phyloP scores from a whole-genome alignment of 2,329 filamentous ascomycete genomes.

The Trichoderma endophyticum region DNA sequence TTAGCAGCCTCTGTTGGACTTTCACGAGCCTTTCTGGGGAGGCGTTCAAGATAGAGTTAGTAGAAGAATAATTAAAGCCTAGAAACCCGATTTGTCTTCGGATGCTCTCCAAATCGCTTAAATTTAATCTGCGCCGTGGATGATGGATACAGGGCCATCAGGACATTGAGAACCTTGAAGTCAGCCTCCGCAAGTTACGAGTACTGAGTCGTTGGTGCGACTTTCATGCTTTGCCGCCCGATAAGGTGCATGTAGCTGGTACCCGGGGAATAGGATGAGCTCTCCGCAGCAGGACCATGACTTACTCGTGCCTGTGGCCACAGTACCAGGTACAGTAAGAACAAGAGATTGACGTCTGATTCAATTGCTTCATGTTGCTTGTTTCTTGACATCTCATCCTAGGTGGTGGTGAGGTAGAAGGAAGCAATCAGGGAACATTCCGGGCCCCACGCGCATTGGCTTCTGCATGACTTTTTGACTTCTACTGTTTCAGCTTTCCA shows the following conservation, averaged over 20 bases:
- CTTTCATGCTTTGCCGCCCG: neutral
- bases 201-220: neutral
- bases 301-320: neutral
- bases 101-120: neutral
- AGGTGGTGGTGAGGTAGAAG: neutral
- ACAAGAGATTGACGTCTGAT: neutral
- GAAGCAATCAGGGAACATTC: neutral
- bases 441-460: neutral
- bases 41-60: neutral
- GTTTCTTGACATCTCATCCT: neutral
- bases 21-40: neutral
- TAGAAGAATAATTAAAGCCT: neutral
- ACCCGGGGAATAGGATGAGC: neutral
- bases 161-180: neutral
- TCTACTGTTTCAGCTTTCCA: constrained; percentile 1
- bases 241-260: neutral
- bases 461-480: neutral
- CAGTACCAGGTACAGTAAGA: neutral
- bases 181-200: neutral
- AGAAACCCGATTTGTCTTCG: neutral
- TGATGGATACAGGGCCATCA: neutral
- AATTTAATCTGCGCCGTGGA: neutral
- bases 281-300: neutral
- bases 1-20: neutral
- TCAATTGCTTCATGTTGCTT: neutral